Base-by-base conservation (phyloP, 169 alveolate genomes). In the Cystoisospora suis region DNA sequence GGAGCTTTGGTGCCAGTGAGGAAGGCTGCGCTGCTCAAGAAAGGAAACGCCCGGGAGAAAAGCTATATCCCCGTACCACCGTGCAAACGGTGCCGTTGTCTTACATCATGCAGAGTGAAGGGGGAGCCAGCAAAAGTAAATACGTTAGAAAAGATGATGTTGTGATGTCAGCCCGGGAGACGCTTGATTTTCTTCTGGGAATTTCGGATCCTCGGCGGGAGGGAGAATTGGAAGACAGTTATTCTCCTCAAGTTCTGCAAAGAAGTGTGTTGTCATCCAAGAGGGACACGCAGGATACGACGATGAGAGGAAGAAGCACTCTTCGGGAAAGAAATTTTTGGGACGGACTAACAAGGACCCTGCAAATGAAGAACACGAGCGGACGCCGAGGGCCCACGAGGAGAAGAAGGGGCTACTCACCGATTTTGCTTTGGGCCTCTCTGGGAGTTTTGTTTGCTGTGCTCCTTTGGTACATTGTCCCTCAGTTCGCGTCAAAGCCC, bases 151-250 rank as follows among this genome's bases (percentile, higher is more conserved):
- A 65, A n/a, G 77, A 65, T 1, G 77, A 65, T n/a, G n/a, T 20
- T 9, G 45, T 65, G 23, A 44, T 5, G 40, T 36, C 42, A 9
- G 44, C 77, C 6, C 77, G 77, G 3, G 77, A 65, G 36, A n/a
- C 77, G 5, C n/a, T 65, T 44, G 77, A 23, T 44, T 65, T 65
- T n/a, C 77, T 65, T n/a, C 44, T 65, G 77, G 77, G 77, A 9
- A 44, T 65, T 5, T n/a, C 77, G 44, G 34, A 65, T n/a, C 77
- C 77, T 12, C 36, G 5, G 36, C 77, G 5, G 42, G 77, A 65
- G 34, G 5, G 77, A 12, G 77, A 65, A 17, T n/a, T 65, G 38
- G 44, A 0, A 12, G 77, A 65, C 36, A 44, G 77, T 20, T 9
- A n/a, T n/a, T n/a, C 77, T 65, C 34, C 77, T 44, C 77, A 20